Base-by-base conservation (phyloP, 108 stramenopile genomes). In the Cyclostephanos tholiformis region DNA sequence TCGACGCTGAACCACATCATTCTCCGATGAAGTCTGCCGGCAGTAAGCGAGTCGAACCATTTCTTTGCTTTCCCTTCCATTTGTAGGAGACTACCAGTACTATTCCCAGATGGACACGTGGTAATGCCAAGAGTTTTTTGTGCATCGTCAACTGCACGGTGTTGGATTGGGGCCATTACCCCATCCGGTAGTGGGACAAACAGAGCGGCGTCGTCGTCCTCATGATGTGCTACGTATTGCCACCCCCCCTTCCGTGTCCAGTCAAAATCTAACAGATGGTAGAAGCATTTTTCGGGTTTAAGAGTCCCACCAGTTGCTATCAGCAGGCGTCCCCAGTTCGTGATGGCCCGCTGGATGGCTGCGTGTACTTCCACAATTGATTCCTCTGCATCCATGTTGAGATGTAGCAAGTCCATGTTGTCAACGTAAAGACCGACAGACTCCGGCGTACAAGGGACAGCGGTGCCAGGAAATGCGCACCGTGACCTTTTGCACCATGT, bases 201-300 rank as follows among this genome's bases (percentile, higher is more conserved):
- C 38, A 73, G 16, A 6, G 22, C 32, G 52, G 26, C 43, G 11
- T 20, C 49, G 1, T 46, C 27, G 6, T 63, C 46, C 11, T n/a
- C 60, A 2, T 48, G 19, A 20, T 51, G 39, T 12, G 8, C 17
- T 3, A 63, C 29, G 32, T 72, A 63, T 19, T 39, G 20, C 53
- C 72, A 73, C 0, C 43, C 39, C 9, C 72, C 72, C 17, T 55
- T 41, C 13, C 1, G 35, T 19, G 20, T 29, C 63, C 72, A 65
- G 0, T 6, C 46, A 19, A 71, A 71, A 27, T 38, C 22, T 19
- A 71, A 35, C 16, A 71, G 48, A 39, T 71, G 48, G 13, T 63
- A 64, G 25, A 65, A 65, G 51, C 72, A 73, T 27, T 73, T 73
- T 0, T 26, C 35, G n/a, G 72, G 72, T 39, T 73, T 73, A 29